A percentile compares a stretch with the other conserved stretches of the same genome.
phyloP scores from a whole-genome alignment of 2,329 filamentous ascomycete genomes.

The Penicillium sp. region DNA sequence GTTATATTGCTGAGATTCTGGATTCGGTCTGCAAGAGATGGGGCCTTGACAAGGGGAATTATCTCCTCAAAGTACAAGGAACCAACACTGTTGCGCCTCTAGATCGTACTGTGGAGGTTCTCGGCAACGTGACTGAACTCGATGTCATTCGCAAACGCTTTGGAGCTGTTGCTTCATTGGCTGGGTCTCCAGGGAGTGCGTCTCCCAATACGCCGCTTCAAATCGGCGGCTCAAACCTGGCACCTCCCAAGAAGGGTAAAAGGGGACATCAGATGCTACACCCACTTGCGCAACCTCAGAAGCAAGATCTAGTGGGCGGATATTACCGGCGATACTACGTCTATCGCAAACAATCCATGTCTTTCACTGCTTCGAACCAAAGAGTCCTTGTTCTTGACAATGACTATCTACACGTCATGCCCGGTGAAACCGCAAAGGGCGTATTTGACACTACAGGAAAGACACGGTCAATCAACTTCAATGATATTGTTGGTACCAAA shows the following conservation, averaged over 20 bases:
- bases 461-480: slow-evolving; percentile 61
- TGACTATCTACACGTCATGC: slow-evolving; percentile 64
- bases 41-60: slow-evolving; percentile 61
- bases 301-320: slow-evolving; percentile 44
- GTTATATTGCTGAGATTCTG: slow-evolving; percentile 65
- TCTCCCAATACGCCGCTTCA: slow-evolving; percentile 63
- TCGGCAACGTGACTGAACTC: slow-evolving; percentile 57
- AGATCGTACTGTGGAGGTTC: slow-evolving; percentile 62
- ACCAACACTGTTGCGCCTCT: slow-evolving; percentile 61
- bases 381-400: slow-evolving; percentile 61
- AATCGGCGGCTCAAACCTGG: slow-evolving; percentile 36
- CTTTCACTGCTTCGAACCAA: slow-evolving; percentile 58
- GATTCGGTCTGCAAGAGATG: slow-evolving; percentile 60
- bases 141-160: slow-evolving; percentile 61
- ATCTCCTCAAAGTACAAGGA: slow-evolving; percentile 59
- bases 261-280: slow-evolving; percentile 42
- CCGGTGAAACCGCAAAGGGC: slow-evolving; percentile 52
- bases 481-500: slow-evolving; percentile 61
- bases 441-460: slow-evolving; percentile 47
- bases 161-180: slow-evolving; percentile 53
- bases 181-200: slow-evolving; percentile 58
- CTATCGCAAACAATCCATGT: slow-evolving; percentile 62
- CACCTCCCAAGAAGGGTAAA: slow-evolving; percentile 41
- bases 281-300: slow-evolving; percentile 39
- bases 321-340: slow-evolving; percentile 62